These are phyloP conservation scores for Alternaria panax DNA, from an alignment of 2,329 filamentous ascomycete genomes.

Conservation along the genomic window DNA sequence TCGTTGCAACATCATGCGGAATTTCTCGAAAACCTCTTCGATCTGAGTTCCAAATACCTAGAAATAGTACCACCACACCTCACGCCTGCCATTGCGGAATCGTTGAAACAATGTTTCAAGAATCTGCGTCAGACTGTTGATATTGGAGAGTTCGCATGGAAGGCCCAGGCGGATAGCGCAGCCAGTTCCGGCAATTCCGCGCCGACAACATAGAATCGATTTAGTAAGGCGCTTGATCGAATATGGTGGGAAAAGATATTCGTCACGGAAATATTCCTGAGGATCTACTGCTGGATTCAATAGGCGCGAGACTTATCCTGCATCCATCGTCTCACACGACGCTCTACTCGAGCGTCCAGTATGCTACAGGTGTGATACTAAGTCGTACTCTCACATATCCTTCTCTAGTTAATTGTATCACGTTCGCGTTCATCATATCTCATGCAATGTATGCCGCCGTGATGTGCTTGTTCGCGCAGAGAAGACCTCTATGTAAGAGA, in stretches of 20 bases:
- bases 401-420: slow-evolving; percentile 4
- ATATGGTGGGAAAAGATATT: slow-evolving; percentile 2
- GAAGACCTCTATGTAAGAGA: slow-evolving; percentile 2
- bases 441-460: slow-evolving; percentile 1
- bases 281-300: slow-evolving; percentile 3
- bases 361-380: slow-evolving; percentile 3
- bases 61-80: slow-evolving; percentile 2
- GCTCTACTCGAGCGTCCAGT: background rate
- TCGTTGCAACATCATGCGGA: slow-evolving; percentile 4
- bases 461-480: slow-evolving; percentile 2
- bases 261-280: background rate
- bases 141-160: slow-evolving; percentile 1
- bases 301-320: slow-evolving; percentile 2
- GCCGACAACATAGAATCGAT: slow-evolving; percentile 3
- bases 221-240: slow-evolving; percentile 2
- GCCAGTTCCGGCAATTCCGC: slow-evolving; percentile 2
- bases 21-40: background rate
- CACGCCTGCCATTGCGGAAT: background rate
- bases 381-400: slow-evolving; percentile 1
- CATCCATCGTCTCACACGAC: slow-evolving; percentile 1
- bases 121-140: slow-evolving; percentile 2
- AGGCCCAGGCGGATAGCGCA: slow-evolving; percentile 3
- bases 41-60: slow-evolving; percentile 3
- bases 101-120: slow-evolving; percentile 1
- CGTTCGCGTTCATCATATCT: slow-evolving; percentile 2